These are phyloP conservation scores for Schwanniomyces etchellsii DNA, from an alignment of 1,139 yeast species.

Conservation along the genomic window DNA sequence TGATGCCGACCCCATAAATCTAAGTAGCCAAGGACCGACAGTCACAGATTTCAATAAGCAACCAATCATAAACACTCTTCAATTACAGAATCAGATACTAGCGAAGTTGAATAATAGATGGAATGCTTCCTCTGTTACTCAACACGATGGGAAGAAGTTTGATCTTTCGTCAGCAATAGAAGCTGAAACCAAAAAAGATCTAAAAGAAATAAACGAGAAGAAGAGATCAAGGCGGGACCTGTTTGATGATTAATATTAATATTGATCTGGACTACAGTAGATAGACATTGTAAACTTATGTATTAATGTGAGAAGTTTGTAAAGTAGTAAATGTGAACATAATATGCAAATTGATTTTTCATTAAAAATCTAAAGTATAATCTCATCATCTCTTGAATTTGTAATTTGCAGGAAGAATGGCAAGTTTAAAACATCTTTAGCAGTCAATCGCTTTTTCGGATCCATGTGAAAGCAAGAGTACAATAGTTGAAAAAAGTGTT, in stretches of 20 bases:
- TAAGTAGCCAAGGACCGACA: slow-evolving; percentile 1
- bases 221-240: slow-evolving; percentile 18
- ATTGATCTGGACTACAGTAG: slow-evolving; percentile 9
- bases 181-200: background rate
- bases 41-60: slow-evolving; percentile 3
- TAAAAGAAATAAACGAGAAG: slow-evolving; percentile 1
- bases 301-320: background rate
- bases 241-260: slow-evolving; percentile 16
- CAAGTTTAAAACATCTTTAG: slow-evolving; percentile 49
- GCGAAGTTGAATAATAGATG: slow-evolving; percentile 6
- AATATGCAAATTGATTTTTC: background rate
- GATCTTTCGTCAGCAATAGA: background rate
- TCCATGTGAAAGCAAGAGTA: slow-evolving; percentile 52
- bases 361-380: slow-evolving; percentile 17
- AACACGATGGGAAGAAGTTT: background rate
- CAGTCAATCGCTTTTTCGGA: slow-evolving; percentile 48
- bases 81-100: slow-evolving; percentile 30
- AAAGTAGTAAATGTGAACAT: background rate
- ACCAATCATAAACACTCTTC: slow-evolving; percentile 12
- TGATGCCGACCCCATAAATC: background rate
- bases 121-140: slow-evolving; percentile 6
- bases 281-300: background rate
- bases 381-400: slow-evolving; percentile 32
- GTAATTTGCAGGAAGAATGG: slow-evolving; percentile 47
- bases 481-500: slow-evolving; percentile 48